Conservation (phyloP, 345 rosid species). For the Nephelium lappaceum region DNA sequence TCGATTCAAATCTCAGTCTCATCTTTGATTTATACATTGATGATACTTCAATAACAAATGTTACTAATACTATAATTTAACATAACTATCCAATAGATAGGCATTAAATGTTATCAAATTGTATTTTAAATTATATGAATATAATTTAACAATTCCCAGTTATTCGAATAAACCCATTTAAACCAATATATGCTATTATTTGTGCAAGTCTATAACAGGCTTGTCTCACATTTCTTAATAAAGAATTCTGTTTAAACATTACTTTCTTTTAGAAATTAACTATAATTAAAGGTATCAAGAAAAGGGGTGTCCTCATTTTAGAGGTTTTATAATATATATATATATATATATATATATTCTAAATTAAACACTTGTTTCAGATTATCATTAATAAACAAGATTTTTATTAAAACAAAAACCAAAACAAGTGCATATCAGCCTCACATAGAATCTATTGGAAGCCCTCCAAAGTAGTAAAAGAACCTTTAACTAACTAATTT, state of each 20-base stretch:
- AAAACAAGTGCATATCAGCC: conserved; percentile 19
- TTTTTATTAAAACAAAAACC: not conserved
- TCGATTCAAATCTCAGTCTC: too few species aligned
- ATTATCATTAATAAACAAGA: not conserved
- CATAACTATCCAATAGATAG: not conserved
- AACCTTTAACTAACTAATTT: conserved; percentile 17
- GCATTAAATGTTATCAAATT: not conserved
- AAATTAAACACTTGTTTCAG: not conserved
- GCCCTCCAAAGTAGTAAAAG: conserved; percentile 32
- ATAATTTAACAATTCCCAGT: not conserved
- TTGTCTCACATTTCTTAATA: too few species aligned
- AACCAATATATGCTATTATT: not conserved
- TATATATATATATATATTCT: too few species aligned
- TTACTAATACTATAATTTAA: too few species aligned
- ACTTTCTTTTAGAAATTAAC: not conserved
- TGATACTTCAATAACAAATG: too few species aligned
- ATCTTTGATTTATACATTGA: too few species aligned
- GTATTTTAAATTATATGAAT: not conserved
- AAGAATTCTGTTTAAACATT: too few species aligned
- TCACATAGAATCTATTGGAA: conserved; percentile 21
- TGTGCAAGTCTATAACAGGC: too few species aligned
- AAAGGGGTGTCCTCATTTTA: not conserved
- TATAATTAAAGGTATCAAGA: too few species aligned
- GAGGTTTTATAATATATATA: too few species aligned
- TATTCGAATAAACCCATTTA: not conserved